These are phyloP conservation scores for Colletotrichum acutatum DNA, from an alignment of 2,329 filamentous ascomycete species.

Conservation along the genomic window DNA sequence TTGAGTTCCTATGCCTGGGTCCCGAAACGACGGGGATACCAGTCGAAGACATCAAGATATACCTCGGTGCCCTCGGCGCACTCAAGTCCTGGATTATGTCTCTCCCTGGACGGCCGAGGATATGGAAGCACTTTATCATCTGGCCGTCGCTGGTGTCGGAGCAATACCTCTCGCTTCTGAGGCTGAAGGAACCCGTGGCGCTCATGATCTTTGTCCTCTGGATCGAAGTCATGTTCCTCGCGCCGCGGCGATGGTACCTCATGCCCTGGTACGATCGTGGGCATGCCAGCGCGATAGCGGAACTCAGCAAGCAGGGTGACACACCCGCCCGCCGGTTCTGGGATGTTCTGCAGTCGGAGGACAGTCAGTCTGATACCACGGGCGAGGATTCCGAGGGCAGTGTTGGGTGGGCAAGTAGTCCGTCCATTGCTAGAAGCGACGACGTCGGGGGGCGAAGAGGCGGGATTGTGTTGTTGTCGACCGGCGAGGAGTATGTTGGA, in stretches of 20 bases:
- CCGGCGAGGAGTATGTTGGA: constrained; percentile 15
- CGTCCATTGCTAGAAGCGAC: constrained; percentile 9
- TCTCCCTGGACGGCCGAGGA: constrained; percentile 28
- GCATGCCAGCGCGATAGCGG: constrained; percentile 9
- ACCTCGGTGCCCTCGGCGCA: constrained; percentile 19
- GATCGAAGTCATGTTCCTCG: constrained; percentile 30
- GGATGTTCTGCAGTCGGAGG: constrained; percentile 20
- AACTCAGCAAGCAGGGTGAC: constrained; percentile 3
- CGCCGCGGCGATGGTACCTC: constrained; percentile 30
- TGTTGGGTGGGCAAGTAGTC: background rate
- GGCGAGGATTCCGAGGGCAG: constrained; percentile 20
- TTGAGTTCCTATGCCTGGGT: constrained; percentile 16
- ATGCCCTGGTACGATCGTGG: constrained; percentile 31
- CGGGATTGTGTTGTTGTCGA: constrained; percentile 8
- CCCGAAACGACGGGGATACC: constrained; percentile 20
- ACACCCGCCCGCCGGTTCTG: constrained; percentile 24
- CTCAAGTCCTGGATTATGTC: constrained; percentile 26
- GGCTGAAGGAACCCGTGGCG: constrained; percentile 25
- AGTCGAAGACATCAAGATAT: constrained; percentile 2
- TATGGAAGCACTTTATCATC: constrained; percentile 36
- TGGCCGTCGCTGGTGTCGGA: constrained; percentile 34
- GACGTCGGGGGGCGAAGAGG: background rate
- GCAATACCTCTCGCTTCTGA: constrained; percentile 25
- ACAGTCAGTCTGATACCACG: constrained; percentile 6
- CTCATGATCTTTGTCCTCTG: constrained; percentile 33